Evolutionary conservation across 306 rosid species (phyloP).

Genomic region (Rosa chinensis): DNA sequence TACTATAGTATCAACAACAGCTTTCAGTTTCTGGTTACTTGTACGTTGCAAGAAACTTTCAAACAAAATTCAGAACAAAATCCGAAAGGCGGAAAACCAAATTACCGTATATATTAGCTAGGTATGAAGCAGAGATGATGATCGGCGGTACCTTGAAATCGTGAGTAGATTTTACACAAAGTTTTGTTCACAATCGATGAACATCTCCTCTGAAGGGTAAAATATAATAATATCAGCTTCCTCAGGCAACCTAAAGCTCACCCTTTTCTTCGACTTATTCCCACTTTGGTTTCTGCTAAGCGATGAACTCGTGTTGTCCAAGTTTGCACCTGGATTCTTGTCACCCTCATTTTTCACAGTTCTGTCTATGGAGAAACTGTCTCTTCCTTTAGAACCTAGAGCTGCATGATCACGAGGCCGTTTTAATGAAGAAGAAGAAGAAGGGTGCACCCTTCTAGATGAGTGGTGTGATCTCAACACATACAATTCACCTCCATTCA

Average conservation of each 20-base stretch:
- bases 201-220: constrained; percentile 28
- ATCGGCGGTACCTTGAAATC: too few relatives aligned
- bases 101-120: background rate
- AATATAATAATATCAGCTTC: constrained; percentile 36
- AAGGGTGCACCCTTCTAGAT: constrained; percentile 25
- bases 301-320: background rate
- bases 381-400: constrained; percentile 20
- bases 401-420: background rate
- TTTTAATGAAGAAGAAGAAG: constrained; percentile 16
- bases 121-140: background rate
- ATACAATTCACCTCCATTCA: constrained; percentile 16
- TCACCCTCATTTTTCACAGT: background rate
- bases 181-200: background rate
- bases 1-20: too few relatives aligned
- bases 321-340: background rate
- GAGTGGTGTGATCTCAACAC: constrained; percentile 11
- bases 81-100: background rate
- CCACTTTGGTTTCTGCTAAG: constrained; percentile 18
- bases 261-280: constrained; percentile 30
- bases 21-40: background rate
- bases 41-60: background rate
- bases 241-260: constrained; percentile 40
- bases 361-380: constrained; percentile 23
- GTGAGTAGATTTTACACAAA: background rate
- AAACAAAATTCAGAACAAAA: background rate